Conservation (phyloP, 2,329 filamentous ascomycete genomes). For the Ascochyta rabiei region DNA sequence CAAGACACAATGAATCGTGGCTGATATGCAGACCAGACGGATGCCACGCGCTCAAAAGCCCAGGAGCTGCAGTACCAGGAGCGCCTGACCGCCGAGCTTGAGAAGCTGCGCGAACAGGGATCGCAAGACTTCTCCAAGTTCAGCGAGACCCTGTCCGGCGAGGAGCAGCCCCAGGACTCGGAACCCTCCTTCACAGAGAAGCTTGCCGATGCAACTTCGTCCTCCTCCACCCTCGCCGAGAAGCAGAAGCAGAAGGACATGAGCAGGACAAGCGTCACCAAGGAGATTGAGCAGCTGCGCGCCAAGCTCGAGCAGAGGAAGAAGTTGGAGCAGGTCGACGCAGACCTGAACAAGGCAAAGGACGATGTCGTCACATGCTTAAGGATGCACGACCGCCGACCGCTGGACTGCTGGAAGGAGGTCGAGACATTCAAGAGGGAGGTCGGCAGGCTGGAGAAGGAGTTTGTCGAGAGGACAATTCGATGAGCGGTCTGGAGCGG, state of each 20-base stretch:
- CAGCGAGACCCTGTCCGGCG: constrained; percentile 65
- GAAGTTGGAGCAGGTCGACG: constrained; percentile 68
- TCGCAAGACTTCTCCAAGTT: constrained; percentile 71
- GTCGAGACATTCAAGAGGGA: constrained; percentile 89
- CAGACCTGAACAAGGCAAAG: constrained; percentile 75
- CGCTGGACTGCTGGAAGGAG: constrained; percentile 93
- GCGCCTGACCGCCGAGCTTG: constrained; percentile 84
- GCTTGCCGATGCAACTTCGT: constrained; percentile 44
- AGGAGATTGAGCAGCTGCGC: constrained; percentile 63
- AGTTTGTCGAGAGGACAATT: constrained; percentile 85
- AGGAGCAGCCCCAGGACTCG: constrained; percentile 48
- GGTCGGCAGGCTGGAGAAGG: constrained; percentile 82
- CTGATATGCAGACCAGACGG: constrained; percentile 66
- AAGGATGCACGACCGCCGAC: constrained; percentile 81
- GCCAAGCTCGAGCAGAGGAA: constrained; percentile 59
- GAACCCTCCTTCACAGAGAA: constrained; percentile 45
- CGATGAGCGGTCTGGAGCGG: constrained; percentile 34
- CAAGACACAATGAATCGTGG: not conserved
- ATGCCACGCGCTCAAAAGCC: constrained; percentile 81
- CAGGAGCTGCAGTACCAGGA: constrained; percentile 87
- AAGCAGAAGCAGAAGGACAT: constrained; percentile 55
- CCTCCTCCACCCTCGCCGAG: constrained; percentile 45
- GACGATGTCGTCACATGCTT: constrained; percentile 79
- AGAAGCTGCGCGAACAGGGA: constrained; percentile 75
- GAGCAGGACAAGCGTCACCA: constrained; percentile 59